Evolutionary conservation across 2,329 filamentous ascomycete species (phyloP).

Genomic region (Claviceps sp.): DNA sequence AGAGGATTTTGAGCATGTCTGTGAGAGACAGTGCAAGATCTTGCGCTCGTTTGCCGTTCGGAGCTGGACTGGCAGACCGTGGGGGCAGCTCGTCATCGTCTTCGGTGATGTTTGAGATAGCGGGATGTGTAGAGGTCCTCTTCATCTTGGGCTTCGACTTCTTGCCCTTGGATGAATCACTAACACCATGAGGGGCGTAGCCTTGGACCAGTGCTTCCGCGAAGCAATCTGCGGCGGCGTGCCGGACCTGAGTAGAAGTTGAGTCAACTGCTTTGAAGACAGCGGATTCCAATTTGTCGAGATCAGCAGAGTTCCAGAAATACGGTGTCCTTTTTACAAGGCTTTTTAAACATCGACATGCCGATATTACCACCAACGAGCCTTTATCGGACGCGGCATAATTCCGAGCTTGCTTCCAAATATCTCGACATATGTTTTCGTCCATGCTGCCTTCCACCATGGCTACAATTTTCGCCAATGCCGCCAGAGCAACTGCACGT

Average conservation of each 20-base stretch:
- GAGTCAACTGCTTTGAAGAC: conserved; percentile 83
- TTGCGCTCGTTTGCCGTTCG: conserved; percentile 53
- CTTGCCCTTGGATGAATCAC: conserved; percentile 48
- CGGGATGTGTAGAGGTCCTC: conserved; percentile 45
- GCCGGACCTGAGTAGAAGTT: conserved; percentile 58
- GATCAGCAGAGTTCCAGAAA: conserved; percentile 81
- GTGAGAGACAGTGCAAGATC: conserved; percentile 60
- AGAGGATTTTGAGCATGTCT: conserved; percentile 69
- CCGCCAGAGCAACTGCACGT: conserved; percentile 62
- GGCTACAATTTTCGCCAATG: conserved; percentile 60
- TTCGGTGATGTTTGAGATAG: conserved; percentile 31
- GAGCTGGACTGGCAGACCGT: conserved; percentile 61
- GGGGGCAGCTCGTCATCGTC: conserved; percentile 61
- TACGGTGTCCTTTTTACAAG: conserved; percentile 61
- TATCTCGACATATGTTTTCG: conserved; percentile 71
- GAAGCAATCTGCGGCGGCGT: conserved; percentile 76
- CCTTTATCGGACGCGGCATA: conserved; percentile 71
- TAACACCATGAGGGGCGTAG: conserved; percentile 41
- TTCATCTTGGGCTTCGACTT: conserved; percentile 52
- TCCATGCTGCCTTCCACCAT: conserved; percentile 71
- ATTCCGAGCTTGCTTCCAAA: conserved; percentile 83
- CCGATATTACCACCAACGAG: conserved; percentile 61
- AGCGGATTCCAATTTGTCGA: conserved; percentile 71
- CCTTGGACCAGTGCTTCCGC: conserved; percentile 72
- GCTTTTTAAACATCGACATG: conserved; percentile 66